Conservation (phyloP, 2,329 filamentous ascomycete species). For the Mariannaea sp. region DNA sequence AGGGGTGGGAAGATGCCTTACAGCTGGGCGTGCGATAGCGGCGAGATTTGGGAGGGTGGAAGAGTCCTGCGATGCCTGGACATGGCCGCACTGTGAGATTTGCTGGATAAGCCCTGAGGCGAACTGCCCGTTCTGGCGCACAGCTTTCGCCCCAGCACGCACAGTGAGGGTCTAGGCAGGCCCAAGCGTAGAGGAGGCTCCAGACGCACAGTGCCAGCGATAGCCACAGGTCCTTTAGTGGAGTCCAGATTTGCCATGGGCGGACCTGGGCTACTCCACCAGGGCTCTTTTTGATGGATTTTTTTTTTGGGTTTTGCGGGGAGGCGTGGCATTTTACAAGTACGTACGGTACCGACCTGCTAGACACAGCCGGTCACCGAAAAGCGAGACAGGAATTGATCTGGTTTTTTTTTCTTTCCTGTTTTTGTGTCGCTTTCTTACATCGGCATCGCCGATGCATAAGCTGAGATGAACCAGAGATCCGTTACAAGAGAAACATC, state of each 20-base stretch:
- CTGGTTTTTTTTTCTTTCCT: too few species aligned
- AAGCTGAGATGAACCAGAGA: neutral
- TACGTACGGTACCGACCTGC: too few species aligned
- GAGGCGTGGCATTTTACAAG: neutral
- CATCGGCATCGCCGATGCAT: neutral
- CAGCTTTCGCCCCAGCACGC: slow-evolving; percentile 2
- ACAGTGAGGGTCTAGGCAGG: slow-evolving; percentile 19
- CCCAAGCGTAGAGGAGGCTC: too few species aligned
- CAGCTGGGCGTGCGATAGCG: neutral
- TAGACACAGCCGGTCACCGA: neutral
- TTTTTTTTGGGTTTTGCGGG: slow-evolving; percentile 1
- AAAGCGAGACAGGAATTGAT: neutral
- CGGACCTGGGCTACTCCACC: too few species aligned
- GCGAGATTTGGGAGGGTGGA: neutral
- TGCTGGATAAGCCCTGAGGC: slow-evolving; percentile 2
- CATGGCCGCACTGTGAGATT: neutral
- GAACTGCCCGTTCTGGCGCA: too few species aligned
- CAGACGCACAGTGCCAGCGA: neutral
- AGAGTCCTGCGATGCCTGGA: neutral
- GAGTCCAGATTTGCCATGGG: slow-evolving; percentile 1
- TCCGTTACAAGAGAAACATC: neutral
- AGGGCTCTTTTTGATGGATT: neutral
- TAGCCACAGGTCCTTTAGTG: neutral
- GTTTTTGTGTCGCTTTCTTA: neutral
- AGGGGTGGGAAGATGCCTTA: neutral